Evolutionary conservation across 2,329 filamentous ascomycete species (phyloP), one percentile per base, ranked within the genome.

Genomic region (Metarhizium humberi): DNA sequence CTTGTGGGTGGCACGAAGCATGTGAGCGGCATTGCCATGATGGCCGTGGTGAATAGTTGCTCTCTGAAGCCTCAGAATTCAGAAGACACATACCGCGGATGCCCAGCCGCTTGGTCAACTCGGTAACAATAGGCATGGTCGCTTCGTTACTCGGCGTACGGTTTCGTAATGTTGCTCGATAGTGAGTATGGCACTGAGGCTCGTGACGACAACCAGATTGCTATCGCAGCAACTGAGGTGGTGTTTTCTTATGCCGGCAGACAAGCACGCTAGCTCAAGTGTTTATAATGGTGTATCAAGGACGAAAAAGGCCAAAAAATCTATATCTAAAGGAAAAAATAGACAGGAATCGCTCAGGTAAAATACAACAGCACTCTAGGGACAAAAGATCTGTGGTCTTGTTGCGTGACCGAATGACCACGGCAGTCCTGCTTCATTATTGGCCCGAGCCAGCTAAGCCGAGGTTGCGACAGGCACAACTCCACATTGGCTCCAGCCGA

Each of bases 121-220:
- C 77, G 58, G 80, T 83, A 61, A 79, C 67, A 69, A 82, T 77
- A 64, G 80, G 78, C 80, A 83, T 82, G 56, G 60, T 72, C 10
- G 45, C 45, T 48, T 48, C 25, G 20, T 30, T 29, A 30, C 20
- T 48, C 16, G 45, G 42, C 18, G 42, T 45, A 20, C 18, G 10
- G 42, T 3, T 5, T 45, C 18, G 42, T 20, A 16, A 45, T 45
- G 42, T 25, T 45, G 42, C 11, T 40, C 38, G 38, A 5, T 45
- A 5, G 32, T 34, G 32, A 34, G 16, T 18, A 16, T 45, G 42
- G 25, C 25, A 25, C 8, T 25, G 42, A 34, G 18, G 42, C 42
- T 45, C 42, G 42, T 45, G 42, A 45, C 4, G n/a, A 20, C 42
- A 25, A 20, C n/a, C 42, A 20, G 18, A 45, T 10, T 25, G 42